Percentiles rank a stretch among this genome's conserved stretches.
These are phyloP conservation scores for Spergularia azorica DNA, from an alignment of 179 eudicot species.

Conservation along the genomic window DNA sequence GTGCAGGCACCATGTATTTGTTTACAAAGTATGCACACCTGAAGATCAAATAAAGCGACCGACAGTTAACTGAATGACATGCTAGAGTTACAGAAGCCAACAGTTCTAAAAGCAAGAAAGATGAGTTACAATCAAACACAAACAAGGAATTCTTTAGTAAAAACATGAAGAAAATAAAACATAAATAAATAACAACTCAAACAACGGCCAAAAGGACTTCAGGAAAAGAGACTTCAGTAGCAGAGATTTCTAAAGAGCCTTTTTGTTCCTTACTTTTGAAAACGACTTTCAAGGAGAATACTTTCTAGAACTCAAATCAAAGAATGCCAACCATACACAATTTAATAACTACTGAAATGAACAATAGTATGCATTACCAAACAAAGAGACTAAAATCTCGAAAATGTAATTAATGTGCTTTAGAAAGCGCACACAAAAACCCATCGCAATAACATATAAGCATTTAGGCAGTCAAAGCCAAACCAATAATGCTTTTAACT, in stretches of 20 bases:
- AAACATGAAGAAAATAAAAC: no score
- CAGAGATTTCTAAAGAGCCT: background rate
- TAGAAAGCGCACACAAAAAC: background rate
- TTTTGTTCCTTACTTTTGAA: background rate
- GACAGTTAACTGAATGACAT: constrained; percentile 17
- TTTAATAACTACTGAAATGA: background rate
- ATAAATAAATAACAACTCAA: no score
- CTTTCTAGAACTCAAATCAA: background rate
- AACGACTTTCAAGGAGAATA: background rate
- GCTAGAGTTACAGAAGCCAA: background rate
- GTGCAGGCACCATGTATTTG: constrained; percentile 99
- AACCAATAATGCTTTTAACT: background rate
- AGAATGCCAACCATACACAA: background rate
- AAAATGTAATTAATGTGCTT: background rate
- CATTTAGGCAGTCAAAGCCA: background rate
- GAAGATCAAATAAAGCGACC: constrained; percentile 29
- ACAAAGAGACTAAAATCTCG: background rate
- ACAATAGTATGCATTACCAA: background rate
- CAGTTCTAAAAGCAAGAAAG: background rate
- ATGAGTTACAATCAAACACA: background rate
- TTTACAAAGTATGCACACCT: constrained; percentile 96
- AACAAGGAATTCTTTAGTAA: no score
- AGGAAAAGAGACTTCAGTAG: background rate
- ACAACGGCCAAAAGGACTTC: background rate
- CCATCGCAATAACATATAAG: background rate